phyloP scores from a whole-genome alignment of 371 early-diverging fungal species.

The Parasitella parasitica region DNA sequence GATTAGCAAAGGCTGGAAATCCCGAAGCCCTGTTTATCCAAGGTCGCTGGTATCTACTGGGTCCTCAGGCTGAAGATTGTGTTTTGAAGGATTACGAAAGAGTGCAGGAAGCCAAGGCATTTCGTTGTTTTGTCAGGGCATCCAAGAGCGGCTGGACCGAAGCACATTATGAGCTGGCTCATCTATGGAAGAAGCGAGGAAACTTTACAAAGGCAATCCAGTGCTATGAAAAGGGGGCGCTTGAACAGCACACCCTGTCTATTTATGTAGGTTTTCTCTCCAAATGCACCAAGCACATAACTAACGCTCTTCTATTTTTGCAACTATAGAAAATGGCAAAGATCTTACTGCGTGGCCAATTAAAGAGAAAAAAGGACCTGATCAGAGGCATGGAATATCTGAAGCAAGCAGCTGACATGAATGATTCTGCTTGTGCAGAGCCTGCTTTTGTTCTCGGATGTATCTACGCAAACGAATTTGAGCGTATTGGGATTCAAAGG shows the following conservation, averaged over 20 bases:
- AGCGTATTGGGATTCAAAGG: constrained; percentile 26
- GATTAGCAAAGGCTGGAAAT: constrained; percentile 63
- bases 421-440: constrained; percentile 25
- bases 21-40: constrained; percentile 72
- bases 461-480: constrained; percentile 36
- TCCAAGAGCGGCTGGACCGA: constrained; percentile 36
- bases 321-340: constrained; percentile 38
- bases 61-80: constrained; percentile 42
- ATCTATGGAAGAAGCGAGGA: constrained; percentile 54
- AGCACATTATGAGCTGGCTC: constrained; percentile 37
- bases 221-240: constrained; percentile 75
- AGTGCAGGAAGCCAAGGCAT: constrained; percentile 30
- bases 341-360: constrained; percentile 29
- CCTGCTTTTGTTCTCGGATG: constrained; percentile 41
- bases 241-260: constrained; percentile 64
- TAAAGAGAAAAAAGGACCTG: constrained; percentile 27
- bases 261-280: constrained; percentile 61
- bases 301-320: not conserved
- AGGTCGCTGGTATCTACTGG: constrained; percentile 66
- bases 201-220: constrained; percentile 66
- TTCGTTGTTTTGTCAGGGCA: constrained; percentile 42
- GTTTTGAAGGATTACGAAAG: constrained; percentile 16
- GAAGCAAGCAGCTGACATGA: constrained; percentile 35
- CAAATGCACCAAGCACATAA: not conserved
- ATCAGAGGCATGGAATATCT: constrained; percentile 29